Percentiles rank a stretch among this genome's conserved stretches.
Conservation (phyloP, 805 yeast genomes). For the Clavispora santaluciae region DNA sequence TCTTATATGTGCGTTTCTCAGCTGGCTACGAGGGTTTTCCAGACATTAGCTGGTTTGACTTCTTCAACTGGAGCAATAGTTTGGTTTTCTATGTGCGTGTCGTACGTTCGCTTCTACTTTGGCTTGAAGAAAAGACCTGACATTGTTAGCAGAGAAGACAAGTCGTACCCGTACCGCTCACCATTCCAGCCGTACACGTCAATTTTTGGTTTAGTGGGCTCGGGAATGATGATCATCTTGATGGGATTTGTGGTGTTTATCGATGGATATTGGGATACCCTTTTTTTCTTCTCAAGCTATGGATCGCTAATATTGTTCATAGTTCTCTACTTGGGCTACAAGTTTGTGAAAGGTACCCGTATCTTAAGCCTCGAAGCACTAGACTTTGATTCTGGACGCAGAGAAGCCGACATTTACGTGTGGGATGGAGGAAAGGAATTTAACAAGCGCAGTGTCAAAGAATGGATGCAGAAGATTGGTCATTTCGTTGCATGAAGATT, state of each 20-base stretch:
- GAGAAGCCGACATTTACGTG: constrained; percentile 73
- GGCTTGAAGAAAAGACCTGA: constrained; percentile 61
- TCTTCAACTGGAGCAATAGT: constrained; percentile 74
- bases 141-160: constrained; percentile 57
- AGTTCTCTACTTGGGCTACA: constrained; percentile 50
- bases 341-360: constrained; percentile 55
- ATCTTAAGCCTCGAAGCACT: constrained; percentile 65
- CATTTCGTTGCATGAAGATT: constrained; percentile 29
- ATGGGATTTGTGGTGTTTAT: constrained; percentile 64
- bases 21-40: constrained; percentile 58
- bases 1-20: constrained; percentile 57
- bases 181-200: constrained; percentile 70
- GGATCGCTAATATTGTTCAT: constrained; percentile 54
- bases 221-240: constrained; percentile 44
- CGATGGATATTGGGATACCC: constrained; percentile 51
- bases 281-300: constrained; percentile 61
- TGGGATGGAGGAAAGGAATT: constrained; percentile 70
- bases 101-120: constrained; percentile 59
- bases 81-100: constrained; percentile 70
- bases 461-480: constrained; percentile 26
- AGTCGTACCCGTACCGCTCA: constrained; percentile 62
- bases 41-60: constrained; percentile 59
- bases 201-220: constrained; percentile 54
- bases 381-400: constrained; percentile 78
- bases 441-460: constrained; percentile 29